Evolutionary conservation across 2,329 filamentous ascomycete genomes (phyloP), one percentile per base, ranked within the genome.

Genomic region (Sclerotinia spermophila): DNA sequence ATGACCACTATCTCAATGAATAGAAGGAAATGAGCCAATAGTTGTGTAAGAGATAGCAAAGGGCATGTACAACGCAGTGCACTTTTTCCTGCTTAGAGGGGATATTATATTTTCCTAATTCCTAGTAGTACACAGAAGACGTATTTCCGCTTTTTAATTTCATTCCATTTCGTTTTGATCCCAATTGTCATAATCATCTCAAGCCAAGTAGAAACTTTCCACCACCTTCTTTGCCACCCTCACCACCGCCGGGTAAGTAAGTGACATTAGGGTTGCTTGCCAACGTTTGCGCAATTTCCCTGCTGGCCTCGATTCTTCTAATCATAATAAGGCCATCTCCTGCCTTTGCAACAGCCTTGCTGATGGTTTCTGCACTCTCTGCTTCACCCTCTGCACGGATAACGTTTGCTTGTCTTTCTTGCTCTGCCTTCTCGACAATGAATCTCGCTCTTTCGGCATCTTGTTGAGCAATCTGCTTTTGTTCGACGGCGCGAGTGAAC

Each of bases 381-480:
- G 95, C 95, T 84, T 99, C 96, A 81, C 96, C 96, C 87, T 99
- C 96, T 67, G 96, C 96, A 70, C 96, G 89, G 82, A 99, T 99
- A 79, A 99, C 96, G 84, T 96, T 98, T 77, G 96, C 96, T 84
- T 99, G 96, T 78, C 96, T 88, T 85, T 99, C 96, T 86, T 99
- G 96, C 87, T 99, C 96, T 72, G 96, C 96, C 82, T 93, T 93
- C 87, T 99, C 96, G 81, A 99, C 96, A 77, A 99, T 96, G 86
- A 99, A 99, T 76, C 96, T 89, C 64, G 96, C 96, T 75, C 96
- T 89, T 87, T 99, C 96, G 74, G 96, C 96, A 80, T 99, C 96
- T 84, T 99, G 96, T 85, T 99, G 96, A 70, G 96, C 96, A 82
- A 99, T 99, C 86, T 99, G 96, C 90, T 99, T 99, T 89, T 99